Evolutionary conservation across 2,329 filamentous ascomycete genomes (phyloP), one percentile per base, ranked within the genome.

Genomic region (Alternaria sp.): DNA sequence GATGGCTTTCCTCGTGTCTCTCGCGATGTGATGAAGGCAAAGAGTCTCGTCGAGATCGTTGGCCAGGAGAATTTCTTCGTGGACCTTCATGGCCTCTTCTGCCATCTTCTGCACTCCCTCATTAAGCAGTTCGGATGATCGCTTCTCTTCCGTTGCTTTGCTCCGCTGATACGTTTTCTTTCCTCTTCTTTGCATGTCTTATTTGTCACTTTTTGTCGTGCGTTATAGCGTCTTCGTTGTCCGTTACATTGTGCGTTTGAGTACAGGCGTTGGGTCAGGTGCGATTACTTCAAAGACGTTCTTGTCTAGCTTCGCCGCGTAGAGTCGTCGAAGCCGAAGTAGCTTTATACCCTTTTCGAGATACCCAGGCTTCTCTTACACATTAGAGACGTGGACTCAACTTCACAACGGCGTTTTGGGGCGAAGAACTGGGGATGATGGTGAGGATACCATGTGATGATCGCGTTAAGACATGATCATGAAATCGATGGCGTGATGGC

Each of bases 21-120:
- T 5, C 84, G 84, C 48, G 84, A 85, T 32, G 68, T 76, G 56
- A 83, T 85, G 67, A 82, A 83, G 48, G 84, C 85, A 22, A 82
- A 86, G 62, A 85, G 83, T 55, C 75, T 88, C n/a, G 81, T 83
- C 14, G 86, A 88, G 69, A 86, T 88, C 51, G 83, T 86, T 6
- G 86, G 85, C 38, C 84, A 86, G 57, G 84, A 86, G 59, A 82
- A 83, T 73, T 84, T 88, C 65, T 88, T 88, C 66, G 82, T 86
- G 11, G 83, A 86, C 63, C 73, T 87, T 8, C 86, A 88, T 70
- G 81, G 81, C 32, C 78, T 83, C 54, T 87, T 88, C 71, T 77
- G 74, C 65, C 65, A 70, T 57, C 70, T 80, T 18, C 68, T 80
- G 24, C 72, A 78, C 57, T 70, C 68, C 14, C 74, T 80, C 22